Evolutionary conservation across 78 protist species (phyloP), one percentile per base, ranked within the genome.

Genomic region (Trichosphaerium sp.): DNA sequence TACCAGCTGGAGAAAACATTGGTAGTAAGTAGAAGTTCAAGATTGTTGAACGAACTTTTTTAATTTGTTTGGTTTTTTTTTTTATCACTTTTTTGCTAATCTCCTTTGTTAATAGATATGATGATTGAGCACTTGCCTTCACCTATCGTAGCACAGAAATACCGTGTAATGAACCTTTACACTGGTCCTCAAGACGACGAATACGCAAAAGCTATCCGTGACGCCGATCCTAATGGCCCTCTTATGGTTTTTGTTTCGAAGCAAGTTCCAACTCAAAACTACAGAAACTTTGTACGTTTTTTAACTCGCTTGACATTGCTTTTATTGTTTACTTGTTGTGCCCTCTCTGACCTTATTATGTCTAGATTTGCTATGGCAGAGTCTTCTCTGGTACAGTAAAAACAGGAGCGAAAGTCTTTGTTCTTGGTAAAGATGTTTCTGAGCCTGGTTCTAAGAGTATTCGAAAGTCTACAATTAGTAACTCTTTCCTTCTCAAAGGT

Each of bases 171-270:
- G n/a, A 1, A 0, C n/a, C 71, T 86, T 56, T 80, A 75, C 84
- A 63, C 55, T 10, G 87, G 78, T 63, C 57, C 43, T 0, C 64
- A 34, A 69, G 77, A 72, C 62, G 71, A 34, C 23, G 66, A 10
- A 23, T 37, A 28, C 23, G 88, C 85, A 12, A 0, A 3, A 5
- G 75, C 82, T 12, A 67, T 85, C n/a, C 29, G 28, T 1, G 34
- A 25, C 31, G 82, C 89, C 63, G 87, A 82, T 35, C 77, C 80
- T n/a, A 29, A 75, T 11, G 90, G 88, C 25, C 87, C 86, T 18
- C 65, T 88, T 38, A 49, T 84, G 63, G 34, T 77, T 57, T 80
- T 60, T 29, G 80, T 73, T 4, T 29, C 68, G 65, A 83, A 78
- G 69, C 62, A 65, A 79, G 79, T 77, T 32, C 84, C 84, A 12